A percentile compares a stretch with the other conserved stretches of the same genome.
phyloP scores from a whole-genome alignment of 192 early-diverging fungal species.

The Coemansia sp. region DNA sequence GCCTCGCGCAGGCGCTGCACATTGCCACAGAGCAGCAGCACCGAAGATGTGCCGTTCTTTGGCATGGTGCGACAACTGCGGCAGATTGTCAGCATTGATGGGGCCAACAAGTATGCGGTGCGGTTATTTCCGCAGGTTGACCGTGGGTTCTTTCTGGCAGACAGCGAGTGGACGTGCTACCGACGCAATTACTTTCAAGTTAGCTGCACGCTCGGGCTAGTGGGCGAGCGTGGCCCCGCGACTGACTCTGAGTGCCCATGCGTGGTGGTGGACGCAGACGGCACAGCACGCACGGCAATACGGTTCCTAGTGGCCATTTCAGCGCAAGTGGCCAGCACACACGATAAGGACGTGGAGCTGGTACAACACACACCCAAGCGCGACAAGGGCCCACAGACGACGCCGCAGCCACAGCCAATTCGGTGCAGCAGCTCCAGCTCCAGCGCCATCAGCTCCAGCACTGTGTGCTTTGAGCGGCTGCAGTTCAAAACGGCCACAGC shows the following conservation, averaged over 20 bases:
- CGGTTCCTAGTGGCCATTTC: constrained; percentile 75
- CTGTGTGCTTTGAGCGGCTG: constrained; percentile 84
- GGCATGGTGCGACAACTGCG: constrained; percentile 61
- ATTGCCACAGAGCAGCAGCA: constrained; percentile 9
- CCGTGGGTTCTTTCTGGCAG: constrained; percentile 87
- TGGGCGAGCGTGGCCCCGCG: constrained; percentile 39
- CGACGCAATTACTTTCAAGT: constrained; percentile 94
- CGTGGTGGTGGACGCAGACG: constrained; percentile 59
- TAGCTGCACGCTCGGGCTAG: constrained; percentile 37
- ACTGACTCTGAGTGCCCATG: constrained; percentile 61
- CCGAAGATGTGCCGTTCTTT: constrained; percentile 58
- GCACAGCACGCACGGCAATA: constrained; percentile 49
- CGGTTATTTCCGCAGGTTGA: constrained; percentile 78
- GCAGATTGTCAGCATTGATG: constrained; percentile 65
- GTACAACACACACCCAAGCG: constrained; percentile 89
- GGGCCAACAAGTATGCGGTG: constrained; percentile 56
- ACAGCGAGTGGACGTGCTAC: constrained; percentile 92
- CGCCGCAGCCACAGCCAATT: constrained; percentile 58
- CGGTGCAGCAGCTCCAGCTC: constrained; percentile 55
- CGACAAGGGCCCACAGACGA: constrained; percentile 88
- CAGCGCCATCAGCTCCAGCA: constrained; percentile 38
- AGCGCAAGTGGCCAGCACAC: constrained; percentile 66
- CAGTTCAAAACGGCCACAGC: constrained; percentile 97
- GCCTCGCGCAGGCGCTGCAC: constrained; percentile 17
- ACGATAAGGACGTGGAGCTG: constrained; percentile 72